These are phyloP conservation scores for Lodderomyces metapsilosis DNA, from an alignment of 1,139 yeast genomes.

Conservation along the genomic window DNA sequence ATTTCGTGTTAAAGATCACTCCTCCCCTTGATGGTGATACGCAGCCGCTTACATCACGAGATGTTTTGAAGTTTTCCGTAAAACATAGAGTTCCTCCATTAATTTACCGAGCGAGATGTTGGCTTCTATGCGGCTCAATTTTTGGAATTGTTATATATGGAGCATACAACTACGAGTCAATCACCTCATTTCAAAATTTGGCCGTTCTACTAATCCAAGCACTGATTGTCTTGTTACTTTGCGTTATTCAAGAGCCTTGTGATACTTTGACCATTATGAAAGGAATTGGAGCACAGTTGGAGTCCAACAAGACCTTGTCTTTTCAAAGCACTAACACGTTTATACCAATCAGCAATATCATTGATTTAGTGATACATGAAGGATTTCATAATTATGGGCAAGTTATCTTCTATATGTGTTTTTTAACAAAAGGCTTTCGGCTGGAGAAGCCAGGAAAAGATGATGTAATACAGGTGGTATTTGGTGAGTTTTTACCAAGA, in stretches of 20 bases:
- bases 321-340: slow-evolving; percentile 32
- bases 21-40: slow-evolving; percentile 19
- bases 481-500: slow-evolving; percentile 47
- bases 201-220: slow-evolving; percentile 3
- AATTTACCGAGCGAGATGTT: slow-evolving; percentile 4
- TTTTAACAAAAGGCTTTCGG: slow-evolving; percentile 39
- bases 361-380: slow-evolving; percentile 65
- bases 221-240: slow-evolving; percentile 11
- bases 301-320: slow-evolving; percentile 28
- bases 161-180: neutral
- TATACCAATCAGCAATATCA: slow-evolving; percentile 51
- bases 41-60: slow-evolving; percentile 8
- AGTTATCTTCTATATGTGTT: slow-evolving; percentile 60
- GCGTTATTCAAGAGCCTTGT: slow-evolving; percentile 25
- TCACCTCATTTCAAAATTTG: slow-evolving; percentile 1
- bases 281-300: slow-evolving; percentile 38
- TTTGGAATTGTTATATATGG: neutral
- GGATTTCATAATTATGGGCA: slow-evolving; percentile 62
- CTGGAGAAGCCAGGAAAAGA: slow-evolving; percentile 20
- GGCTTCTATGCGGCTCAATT: neutral
- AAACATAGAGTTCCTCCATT: slow-evolving; percentile 8
- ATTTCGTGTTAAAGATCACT: slow-evolving; percentile 28
- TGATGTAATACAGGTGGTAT: slow-evolving; percentile 44
- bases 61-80: slow-evolving; percentile 17
- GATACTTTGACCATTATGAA: slow-evolving; percentile 37